phyloP scores from a whole-genome alignment of 1,284 basidiomycete genomes.

The Abortiporus biennis region DNA sequence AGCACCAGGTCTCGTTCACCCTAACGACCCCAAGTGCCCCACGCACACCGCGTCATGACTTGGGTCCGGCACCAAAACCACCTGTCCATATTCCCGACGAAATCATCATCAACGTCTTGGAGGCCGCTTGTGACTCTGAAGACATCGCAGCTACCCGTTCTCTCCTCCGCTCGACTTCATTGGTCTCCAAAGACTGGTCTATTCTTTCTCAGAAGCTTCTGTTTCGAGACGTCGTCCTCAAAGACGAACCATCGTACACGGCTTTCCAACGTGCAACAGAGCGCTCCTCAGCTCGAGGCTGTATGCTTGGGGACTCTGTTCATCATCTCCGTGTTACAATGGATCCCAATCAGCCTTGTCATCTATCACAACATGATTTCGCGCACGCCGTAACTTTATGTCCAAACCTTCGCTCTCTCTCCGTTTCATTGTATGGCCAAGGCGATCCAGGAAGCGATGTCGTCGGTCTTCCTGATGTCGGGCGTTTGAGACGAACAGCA shows the following conservation, averaged over 20 bases:
- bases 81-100: slow-evolving; percentile 45
- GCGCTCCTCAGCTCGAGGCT: slow-evolving; percentile 37
- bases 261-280: slow-evolving; percentile 49
- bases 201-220: slow-evolving; percentile 54
- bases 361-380: slow-evolving; percentile 49
- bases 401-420: slow-evolving; percentile 50
- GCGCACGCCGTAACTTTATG: slow-evolving; percentile 51
- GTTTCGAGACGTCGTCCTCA: slow-evolving; percentile 50
- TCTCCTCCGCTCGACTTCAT: slow-evolving; percentile 45
- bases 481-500: slow-evolving; percentile 42
- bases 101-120: slow-evolving; percentile 55
- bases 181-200: slow-evolving; percentile 64
- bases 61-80: slow-evolving; percentile 8
- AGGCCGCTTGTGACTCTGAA: slow-evolving; percentile 40
- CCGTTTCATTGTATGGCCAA: slow-evolving; percentile 53
- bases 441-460: slow-evolving; percentile 40
- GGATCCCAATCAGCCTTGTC: slow-evolving; percentile 60
- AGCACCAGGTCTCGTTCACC: slow-evolving; percentile 1
- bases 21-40: slow-evolving; percentile 1
- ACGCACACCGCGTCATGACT: slow-evolving; percentile 5
- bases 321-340: slow-evolving; percentile 46
- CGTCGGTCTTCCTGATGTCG: slow-evolving; percentile 37
- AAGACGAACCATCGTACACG: slow-evolving; percentile 43
- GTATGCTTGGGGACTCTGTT: slow-evolving; percentile 46
- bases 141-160: slow-evolving; percentile 29